Percentiles rank a stretch among this genome's conserved stretches.
Evolutionary conservation across 148 eudicot genomes (phyloP).

Genomic region (Rhododendron molle): DNA sequence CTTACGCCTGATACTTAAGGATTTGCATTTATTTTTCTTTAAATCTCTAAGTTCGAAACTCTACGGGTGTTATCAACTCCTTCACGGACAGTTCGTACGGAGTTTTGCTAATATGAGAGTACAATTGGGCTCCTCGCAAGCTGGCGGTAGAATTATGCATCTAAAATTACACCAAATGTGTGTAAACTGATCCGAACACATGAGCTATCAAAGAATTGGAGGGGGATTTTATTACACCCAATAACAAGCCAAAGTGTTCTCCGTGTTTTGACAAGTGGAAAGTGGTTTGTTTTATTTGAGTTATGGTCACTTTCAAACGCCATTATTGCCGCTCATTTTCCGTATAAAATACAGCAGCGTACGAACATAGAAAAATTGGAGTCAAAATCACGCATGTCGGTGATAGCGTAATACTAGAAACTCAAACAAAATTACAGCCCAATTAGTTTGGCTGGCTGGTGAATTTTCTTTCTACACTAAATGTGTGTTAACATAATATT

Average conservation of each 20-base stretch:
- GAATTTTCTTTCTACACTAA: no score
- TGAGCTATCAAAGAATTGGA: not conserved
- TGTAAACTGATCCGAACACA: not conserved
- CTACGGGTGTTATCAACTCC: no score
- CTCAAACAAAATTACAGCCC: no score
- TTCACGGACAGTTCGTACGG: not conserved
- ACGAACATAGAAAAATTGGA: not conserved
- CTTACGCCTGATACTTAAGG: no score
- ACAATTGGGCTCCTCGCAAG: not conserved
- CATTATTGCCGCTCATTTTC: not conserved
- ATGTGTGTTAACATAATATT: no score
- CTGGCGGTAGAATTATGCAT: rapidly evolving
- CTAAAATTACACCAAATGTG: no score
- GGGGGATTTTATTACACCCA: not conserved
- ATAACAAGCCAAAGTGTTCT: not conserved
- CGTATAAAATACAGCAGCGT: not conserved
- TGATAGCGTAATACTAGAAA: not conserved
- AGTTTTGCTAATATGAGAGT: no score
- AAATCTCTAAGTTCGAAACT: no score
- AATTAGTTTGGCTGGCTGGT: no score
- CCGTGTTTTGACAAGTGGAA: not conserved
- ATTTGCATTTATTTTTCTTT: no score
- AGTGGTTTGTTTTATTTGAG: not conserved
- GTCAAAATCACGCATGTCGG: not conserved
- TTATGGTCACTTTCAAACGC: not conserved